Evolutionary conservation across 164 flowering plant species (phyloP), one percentile per base, ranked within the genome.

Genomic region (Cinnamomum chago): DNA sequence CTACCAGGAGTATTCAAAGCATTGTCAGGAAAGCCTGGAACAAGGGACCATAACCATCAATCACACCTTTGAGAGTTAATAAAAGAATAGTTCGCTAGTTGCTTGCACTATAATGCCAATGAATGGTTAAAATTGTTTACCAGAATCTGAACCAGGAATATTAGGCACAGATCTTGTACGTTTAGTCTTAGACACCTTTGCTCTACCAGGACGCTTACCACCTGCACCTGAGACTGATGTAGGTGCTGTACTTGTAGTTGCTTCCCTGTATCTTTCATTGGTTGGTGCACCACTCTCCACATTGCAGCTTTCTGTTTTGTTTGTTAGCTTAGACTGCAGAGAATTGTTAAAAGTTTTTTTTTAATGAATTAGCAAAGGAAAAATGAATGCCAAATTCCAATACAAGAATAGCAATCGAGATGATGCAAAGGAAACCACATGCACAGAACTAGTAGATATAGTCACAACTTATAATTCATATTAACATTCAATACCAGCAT

Each of bases 181-280:
- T 70, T 85, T 88, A 30, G 75, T 65, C 30, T 85, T 88, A 30
- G 76, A 67, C 30, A 47, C 74, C 80, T 81, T 88, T 62, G 74
- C 64, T 72, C 77, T 85, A 65, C 72, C 71, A 28, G 20, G n/a
- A 68, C 25, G 80, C 67, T 79, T 83, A 73, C 52, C 66, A 68
- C 78, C 76, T 65, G 58, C 27, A 27, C 35, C 75, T 24, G 78
- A 52, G 0, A 58, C 35, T 23, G 73, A 69, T 62, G 52, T 40
- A 22, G 52, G 50, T 33, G 72, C 2, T 58, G 50, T 69, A 67
- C 60, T 62, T 50, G 17, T 69, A 68, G 58, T 40, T 30, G 76
- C 65, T 50, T 81, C 60, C 24, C 64, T 30, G 65, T 58, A 28
- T 75, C 72, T 75, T 71, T 70, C 33, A 51, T 62, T 58, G 30